Evolutionary conservation across 2,329 filamentous ascomycete genomes (phyloP).

Genomic region (Sporothrix pallida): DNA sequence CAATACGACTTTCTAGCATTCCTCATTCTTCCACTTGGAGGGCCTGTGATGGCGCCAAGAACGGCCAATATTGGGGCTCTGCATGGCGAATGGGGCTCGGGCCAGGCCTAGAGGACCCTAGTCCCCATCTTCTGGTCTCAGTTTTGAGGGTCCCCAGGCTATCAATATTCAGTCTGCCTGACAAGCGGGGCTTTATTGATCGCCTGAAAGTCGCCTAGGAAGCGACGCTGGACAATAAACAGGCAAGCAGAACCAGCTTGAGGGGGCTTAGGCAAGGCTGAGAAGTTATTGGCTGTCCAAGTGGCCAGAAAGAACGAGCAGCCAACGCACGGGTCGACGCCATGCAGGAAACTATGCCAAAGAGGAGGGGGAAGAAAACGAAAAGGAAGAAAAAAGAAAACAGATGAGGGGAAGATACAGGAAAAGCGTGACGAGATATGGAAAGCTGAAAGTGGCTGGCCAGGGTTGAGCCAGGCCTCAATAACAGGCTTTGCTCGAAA

Average conservation of each 20-base stretch:
- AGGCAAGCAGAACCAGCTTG: not conserved
- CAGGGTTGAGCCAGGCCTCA: not conserved
- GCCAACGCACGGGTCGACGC: conserved; percentile 8
- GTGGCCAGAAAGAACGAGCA: not conserved
- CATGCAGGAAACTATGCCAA: conserved; percentile 21
- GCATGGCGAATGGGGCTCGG: conserved; percentile 20
- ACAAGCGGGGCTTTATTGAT: not conserved
- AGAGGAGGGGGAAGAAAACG: not conserved
- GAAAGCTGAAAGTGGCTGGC: conserved; percentile 1
- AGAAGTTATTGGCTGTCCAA: conserved; percentile 33
- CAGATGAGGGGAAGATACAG: not conserved
- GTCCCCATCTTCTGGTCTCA: not conserved
- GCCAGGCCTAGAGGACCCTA: conserved; percentile 7
- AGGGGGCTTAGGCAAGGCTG: conserved; percentile 34
- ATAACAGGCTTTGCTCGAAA: not conserved
- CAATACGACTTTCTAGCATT: not conserved
- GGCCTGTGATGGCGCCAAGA: not conserved
- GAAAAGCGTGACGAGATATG: not conserved
- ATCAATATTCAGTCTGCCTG: conserved; percentile 14
- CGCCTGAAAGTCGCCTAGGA: conserved; percentile 3
- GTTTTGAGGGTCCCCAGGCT: not conserved
- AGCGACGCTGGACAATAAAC: not conserved
- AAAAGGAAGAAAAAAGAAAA: not conserved
- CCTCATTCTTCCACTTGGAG: not conserved
- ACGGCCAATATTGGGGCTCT: conserved; percentile 25